Base-by-base conservation (phyloP, 352 stramenopile genomes). In the Globisporangium spinosum region DNA sequence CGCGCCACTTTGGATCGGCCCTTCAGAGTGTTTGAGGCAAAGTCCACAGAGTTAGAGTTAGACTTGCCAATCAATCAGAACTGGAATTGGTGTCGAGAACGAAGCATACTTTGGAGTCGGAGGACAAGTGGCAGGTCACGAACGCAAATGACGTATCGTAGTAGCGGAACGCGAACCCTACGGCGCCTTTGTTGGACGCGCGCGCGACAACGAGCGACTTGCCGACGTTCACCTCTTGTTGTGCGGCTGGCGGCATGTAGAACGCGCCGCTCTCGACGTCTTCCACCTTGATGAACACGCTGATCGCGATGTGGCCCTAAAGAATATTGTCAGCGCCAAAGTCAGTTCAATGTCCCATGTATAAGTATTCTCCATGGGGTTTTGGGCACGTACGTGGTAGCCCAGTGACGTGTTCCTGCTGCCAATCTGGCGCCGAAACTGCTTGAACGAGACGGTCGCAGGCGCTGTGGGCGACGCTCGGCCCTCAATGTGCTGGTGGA, bases 101-200 rank as follows among this genome's bases (percentile, higher is more conserved):
- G 4, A 38, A 7, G 7, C 22, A 29, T 0, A 51, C 71, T 82
- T 89, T 96, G 32, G 85, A 81, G 64, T 97, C 90, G 0, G 91
- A 96, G 6, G 90, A 86, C 23, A 97, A 78, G 76, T 97, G 91
- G 60, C 87, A 95, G 35, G 83, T 89, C 23, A 96, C 83, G 51
- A 97, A 95, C 6, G 85, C 85, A 60, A 97, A 93, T 2, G 85
- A 94, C 8, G 83, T 89, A 70, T 97, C 89, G 66, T 87, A 90
- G 65, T 96, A 94, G 13, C 88, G 87, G 65, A 97, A 94, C 0
- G 82, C 81, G 40, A 97, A 85, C 23, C 90, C 89, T 17, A 97
- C 90, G n/a, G 86, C 88, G 54, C 91, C 91, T 74, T 97, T 97
- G 77, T 97, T 97, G 51, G 87, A 91, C 35, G 90, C 89, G 20